These are phyloP conservation scores for Saccharomycopsis oosterbeekiorum DNA, from an alignment of 805 yeast genomes.

Conservation along the genomic window DNA sequence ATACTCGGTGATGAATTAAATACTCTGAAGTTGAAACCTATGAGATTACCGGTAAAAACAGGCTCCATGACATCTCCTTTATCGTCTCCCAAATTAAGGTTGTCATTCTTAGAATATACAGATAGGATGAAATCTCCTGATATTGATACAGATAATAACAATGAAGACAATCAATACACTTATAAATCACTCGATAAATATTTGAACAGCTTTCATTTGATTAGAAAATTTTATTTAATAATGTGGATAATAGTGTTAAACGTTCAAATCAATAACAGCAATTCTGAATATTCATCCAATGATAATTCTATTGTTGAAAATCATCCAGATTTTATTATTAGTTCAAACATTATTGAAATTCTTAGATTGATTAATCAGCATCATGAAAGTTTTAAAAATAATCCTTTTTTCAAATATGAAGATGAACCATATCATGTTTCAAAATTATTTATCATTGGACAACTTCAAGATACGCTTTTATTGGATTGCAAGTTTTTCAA, in stretches of 20 bases:
- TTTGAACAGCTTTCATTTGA: not conserved
- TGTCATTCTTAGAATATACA: not conserved
- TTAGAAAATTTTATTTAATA: not conserved
- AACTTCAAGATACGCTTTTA: not conserved
- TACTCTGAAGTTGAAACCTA: not conserved
- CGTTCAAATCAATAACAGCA: not conserved
- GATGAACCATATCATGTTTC: not conserved
- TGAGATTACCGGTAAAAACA: not conserved
- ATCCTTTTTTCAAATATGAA: not conserved
- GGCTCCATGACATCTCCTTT: not conserved
- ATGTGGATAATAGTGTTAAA: not conserved
- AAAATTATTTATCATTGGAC: not conserved
- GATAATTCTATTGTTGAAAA: not conserved
- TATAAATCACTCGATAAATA: not conserved
- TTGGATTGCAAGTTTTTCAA: not conserved
- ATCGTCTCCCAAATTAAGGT: not conserved
- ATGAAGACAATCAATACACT: not conserved
- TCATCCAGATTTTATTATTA: not conserved
- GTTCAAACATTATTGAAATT: not conserved
- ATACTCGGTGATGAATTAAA: not conserved
- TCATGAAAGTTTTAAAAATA: not conserved
- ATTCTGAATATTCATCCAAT: not conserved
- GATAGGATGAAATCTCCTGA: not conserved
- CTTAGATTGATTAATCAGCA: not conserved
- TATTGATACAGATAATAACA: not conserved